Base-by-base conservation (phyloP, 306 rosid species). In the Quercus berberidifolia region DNA sequence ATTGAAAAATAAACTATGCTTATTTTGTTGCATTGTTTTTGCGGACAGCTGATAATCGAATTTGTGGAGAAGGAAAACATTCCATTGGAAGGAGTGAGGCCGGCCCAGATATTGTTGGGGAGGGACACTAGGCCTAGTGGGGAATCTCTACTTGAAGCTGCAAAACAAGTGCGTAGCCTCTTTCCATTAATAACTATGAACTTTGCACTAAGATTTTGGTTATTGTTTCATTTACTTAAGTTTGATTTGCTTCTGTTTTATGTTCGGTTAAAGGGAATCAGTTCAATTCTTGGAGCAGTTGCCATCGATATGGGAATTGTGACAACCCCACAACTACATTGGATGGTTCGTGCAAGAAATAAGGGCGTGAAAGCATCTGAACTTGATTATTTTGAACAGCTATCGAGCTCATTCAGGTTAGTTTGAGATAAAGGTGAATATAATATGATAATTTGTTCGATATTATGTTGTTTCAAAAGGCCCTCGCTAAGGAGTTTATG, bases 71-170 rank as follows among this genome's bases (percentile, higher is more conserved):
- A 87, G 62, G 91, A 95, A 80, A 79, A 74, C 69, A 90, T 95
- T 76, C 52, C 75, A 8, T 76, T 90, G 52, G 79, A 85, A 79
- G 92, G 91, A 60, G 83, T 64, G 7, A 80, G 75, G 43, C 73
- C 79, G 1, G 90, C 87, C 8, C 85, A 88, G 82, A 73, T 95
- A 70, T 85, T 95, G 79, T 58, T 92, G 78, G 99, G 92, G 70
- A 88, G 99, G 85, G 99, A 95, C 89, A 95, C 99, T 0, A 91
- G 99, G 76, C 98, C 98, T 2, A 93, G 99, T 69, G 99, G 99
- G 18, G 87, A 74, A 33, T 85, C 83, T 73, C 89, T 95, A 84
- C 90, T 92, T 77, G 85, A 93, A 73, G 98, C 96, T 88, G 97
- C 99, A 80, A 95, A 77, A 83, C 88, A 83, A 70, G 98, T 92